phyloP scores from a whole-genome alignment of 2,329 filamentous ascomycete species.

The Xylaria sp. region DNA sequence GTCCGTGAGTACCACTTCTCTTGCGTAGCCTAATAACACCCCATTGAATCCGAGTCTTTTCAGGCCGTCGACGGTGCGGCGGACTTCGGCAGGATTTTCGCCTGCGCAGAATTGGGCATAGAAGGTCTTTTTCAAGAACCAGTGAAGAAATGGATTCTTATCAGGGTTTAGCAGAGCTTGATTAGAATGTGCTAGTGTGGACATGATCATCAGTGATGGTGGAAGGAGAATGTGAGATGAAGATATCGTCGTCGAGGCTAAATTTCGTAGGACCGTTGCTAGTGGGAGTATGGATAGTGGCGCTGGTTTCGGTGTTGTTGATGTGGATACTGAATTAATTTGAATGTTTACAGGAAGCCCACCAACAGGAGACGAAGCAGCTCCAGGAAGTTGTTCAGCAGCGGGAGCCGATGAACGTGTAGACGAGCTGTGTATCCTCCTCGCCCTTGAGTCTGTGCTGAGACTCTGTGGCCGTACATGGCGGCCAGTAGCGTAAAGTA shows the following conservation, averaged over 20 bases:
- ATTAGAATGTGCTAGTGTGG: slow-evolving; percentile 74
- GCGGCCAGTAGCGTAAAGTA: slow-evolving; percentile 40
- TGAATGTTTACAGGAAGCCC: slow-evolving; percentile 38
- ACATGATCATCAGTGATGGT: slow-evolving; percentile 76
- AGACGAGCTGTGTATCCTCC: slow-evolving; percentile 46
- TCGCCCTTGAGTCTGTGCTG: slow-evolving; percentile 35
- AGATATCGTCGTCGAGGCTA: slow-evolving; percentile 75
- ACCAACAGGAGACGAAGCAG: slow-evolving; percentile 35
- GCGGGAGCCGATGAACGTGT: slow-evolving; percentile 38
- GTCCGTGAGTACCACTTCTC: slow-evolving; percentile 78
- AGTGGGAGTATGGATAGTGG: slow-evolving; percentile 75
- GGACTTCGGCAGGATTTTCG: slow-evolving; percentile 76
- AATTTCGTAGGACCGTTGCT: slow-evolving; percentile 73
- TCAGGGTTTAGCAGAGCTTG: slow-evolving; percentile 77
- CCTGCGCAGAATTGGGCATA: slow-evolving; percentile 94
- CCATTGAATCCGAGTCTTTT: slow-evolving; percentile 83
- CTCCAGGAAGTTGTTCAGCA: slow-evolving; percentile 39
- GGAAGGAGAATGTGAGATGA: slow-evolving; percentile 75
- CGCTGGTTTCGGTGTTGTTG: slow-evolving; percentile 41
- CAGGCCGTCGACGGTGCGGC: slow-evolving; percentile 70
- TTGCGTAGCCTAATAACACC: slow-evolving; percentile 85
- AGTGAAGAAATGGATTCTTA: slow-evolving; percentile 75
- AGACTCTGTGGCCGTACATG: slow-evolving; percentile 36
- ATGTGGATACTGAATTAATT: slow-evolving; percentile 34
- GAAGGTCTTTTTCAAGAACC: slow-evolving; percentile 81